Evolutionary conservation across 805 yeast genomes (phyloP), one percentile per base, ranked within the genome.

Genomic region (Candida quercuum): DNA sequence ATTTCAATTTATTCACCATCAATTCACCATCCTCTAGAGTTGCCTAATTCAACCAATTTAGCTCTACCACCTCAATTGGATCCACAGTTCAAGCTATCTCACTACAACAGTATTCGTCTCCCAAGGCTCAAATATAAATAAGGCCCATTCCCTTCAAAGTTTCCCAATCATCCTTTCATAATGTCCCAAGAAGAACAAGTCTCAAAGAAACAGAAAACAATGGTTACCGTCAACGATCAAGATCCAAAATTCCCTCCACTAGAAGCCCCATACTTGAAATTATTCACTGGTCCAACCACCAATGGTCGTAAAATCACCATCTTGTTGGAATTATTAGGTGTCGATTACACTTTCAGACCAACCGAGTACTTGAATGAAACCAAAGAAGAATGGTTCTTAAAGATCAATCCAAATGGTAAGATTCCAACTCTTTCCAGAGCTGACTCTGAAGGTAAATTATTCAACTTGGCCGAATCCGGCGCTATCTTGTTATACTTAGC

Each of bases 391-490:
- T 74, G 81, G 79, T 80, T 63, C 45, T 51, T 76, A 35, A 63
- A 71, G 41, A 53, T 76, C 48, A 76, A 78, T 52, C 78, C 80
- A 18, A 76, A 76, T 46, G 84, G 85, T 12, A 63, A 78, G 51
- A 71, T 79, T 37, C 86, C 86, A 19, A 68, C 77, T 0, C 52
- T 80, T 15, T 63, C 48, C 28, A 67, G 62, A 18, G 56, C 51
- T 16, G 45, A 54, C 26, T 35, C 43, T 6, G 40, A 69, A 6
- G 79, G 76, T 9, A 52, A 65, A 22, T 49, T 49, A 1, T 62
- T 66, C 36, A 61, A 69, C 25, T 52, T 80, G 27, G 65, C 69
- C 39, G 86, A 80, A 57, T 66, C 78, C 28, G 85, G 76, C 17
- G 84, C 86, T 3, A 76, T 80, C 37, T 51, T 81, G 54, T 56